These are phyloP conservation scores for Verbena officinalis DNA, from an alignment of 257 asterid genomes.

Conservation along the genomic window DNA sequence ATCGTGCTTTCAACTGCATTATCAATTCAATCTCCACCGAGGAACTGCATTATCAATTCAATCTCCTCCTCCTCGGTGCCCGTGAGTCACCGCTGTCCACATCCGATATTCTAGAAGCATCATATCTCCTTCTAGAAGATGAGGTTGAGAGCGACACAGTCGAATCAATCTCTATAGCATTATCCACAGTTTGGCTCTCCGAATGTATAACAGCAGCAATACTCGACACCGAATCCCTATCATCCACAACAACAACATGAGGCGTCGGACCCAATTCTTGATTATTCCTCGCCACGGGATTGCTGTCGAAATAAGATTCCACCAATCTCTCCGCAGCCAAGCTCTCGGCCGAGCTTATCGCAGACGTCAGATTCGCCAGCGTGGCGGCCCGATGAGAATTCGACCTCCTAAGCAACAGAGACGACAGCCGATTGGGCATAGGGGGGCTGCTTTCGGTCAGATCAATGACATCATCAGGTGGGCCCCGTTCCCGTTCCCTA, in stretches of 20 bases:
- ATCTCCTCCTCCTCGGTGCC: constrained; percentile 85
- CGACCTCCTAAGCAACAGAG: constrained; percentile 64
- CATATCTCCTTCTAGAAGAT: constrained; percentile 83
- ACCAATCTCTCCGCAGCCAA: constrained; percentile 60
- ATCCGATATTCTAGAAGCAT: constrained; percentile 77
- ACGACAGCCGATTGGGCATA: constrained; percentile 51
- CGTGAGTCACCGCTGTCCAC: constrained; percentile 98
- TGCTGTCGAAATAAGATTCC: constrained; percentile 61
- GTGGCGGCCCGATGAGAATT: constrained; percentile 66
- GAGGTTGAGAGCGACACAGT: constrained; percentile 79
- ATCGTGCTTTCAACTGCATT: neutral
- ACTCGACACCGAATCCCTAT: constrained; percentile 90
- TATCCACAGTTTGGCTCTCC: constrained; percentile 91
- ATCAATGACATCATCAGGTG: constrained; percentile 63
- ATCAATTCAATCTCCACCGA: constrained; percentile 42
- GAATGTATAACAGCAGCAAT: constrained; percentile 98
- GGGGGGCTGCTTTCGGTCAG: constrained; percentile 58
- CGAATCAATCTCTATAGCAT: constrained; percentile 85
- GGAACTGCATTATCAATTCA: constrained; percentile 39
- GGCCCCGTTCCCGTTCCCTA: constrained; percentile 55
- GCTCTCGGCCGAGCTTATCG: constrained; percentile 56
- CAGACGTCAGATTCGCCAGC: constrained; percentile 46
- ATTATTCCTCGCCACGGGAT: constrained; percentile 48
- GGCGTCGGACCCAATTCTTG: constrained; percentile 40
- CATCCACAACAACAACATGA: constrained; percentile 67